Evolutionary conservation across 768 basidiomycete genomes (phyloP).

Genomic region (Xanthoconium purpureum): DNA sequence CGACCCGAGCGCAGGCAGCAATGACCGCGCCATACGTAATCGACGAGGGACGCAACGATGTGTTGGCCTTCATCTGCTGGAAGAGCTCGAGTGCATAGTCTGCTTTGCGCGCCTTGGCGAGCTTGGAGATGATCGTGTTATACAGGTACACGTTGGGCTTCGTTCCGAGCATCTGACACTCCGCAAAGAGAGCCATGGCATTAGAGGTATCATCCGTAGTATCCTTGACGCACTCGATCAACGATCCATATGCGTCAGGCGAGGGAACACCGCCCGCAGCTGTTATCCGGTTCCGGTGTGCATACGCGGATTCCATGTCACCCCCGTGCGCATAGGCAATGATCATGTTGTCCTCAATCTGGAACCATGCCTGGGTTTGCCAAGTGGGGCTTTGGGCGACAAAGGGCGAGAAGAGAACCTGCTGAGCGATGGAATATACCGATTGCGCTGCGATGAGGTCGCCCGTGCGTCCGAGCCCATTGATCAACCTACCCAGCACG

Average conservation of each 20-base stretch:
- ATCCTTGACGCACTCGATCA: slow-evolving; percentile 85
- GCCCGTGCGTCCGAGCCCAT: slow-evolving; percentile 60
- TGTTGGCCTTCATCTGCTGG: slow-evolving; percentile 71
- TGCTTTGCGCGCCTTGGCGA: slow-evolving; percentile 91
- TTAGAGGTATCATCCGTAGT: slow-evolving; percentile 94
- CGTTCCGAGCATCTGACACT: slow-evolving; percentile 68
- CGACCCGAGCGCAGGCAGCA: slow-evolving; percentile 89
- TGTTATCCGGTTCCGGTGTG: slow-evolving; percentile 75
- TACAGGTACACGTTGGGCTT: slow-evolving; percentile 83
- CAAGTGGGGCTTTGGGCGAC: slow-evolving; percentile 39
- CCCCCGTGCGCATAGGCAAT: slow-evolving; percentile 81
- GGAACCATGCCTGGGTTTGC: slow-evolving; percentile 65
- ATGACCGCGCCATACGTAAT: slow-evolving; percentile 97
- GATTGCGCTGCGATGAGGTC: slow-evolving; percentile 59
- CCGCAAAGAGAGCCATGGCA: slow-evolving; percentile 79
- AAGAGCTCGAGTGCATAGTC: slow-evolving; percentile 87
- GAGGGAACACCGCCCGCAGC: slow-evolving; percentile 74
- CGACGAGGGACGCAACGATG: slow-evolving; percentile 60
- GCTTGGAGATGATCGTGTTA: slow-evolving; percentile 96
- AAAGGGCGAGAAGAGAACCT: slow-evolving; percentile 44
- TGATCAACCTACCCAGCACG: slow-evolving; percentile 61
- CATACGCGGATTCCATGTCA: slow-evolving; percentile 73
- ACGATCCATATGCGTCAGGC: slow-evolving; percentile 88
- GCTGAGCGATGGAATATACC: slow-evolving; percentile 69
- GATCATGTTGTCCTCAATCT: slow-evolving; percentile 87